Base-by-base conservation (phyloP, 106 monocot genomes). In the Narthecium ossifragum region DNA sequence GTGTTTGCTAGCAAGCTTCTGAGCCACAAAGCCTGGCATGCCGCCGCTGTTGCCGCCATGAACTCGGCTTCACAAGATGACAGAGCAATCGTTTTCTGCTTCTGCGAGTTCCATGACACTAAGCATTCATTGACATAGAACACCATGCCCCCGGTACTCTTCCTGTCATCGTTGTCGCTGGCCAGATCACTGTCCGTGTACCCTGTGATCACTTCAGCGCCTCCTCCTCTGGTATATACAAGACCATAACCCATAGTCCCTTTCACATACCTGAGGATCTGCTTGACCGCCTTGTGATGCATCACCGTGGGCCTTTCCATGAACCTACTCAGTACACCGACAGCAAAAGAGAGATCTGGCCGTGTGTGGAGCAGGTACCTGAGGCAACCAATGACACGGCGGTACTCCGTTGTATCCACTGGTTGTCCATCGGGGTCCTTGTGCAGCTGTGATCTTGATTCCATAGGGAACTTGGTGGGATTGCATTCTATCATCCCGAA, bases 241-340 rank as follows among this genome's bases (percentile, higher is more conserved):
- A 65, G 53, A 8, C 66, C 55, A 31, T 20, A 67, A 31, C 56
- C 3, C 2, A 53, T 31, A 47, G 30, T 38, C 3, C 70, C 70
- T 23, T 60, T 52, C 23, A 70, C 30, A 25, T 71, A 71, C 2
- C 31, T 18, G 0, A 71, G 63, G 4, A 63, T 63, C 17, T 63
- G 71, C 45, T 71, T 71, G 2, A 71, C 33, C 13, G 55, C 71
- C 53, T 46, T 30, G 17, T 55, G 63, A 63, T 71, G 60, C 52
- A 43, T 53, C 36, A 43, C 22, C 9, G 26, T 60, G 0, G 70
- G 61, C 14, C 18, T 37, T 38, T 70, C 30, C 60, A 62, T 62
- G 47, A 53, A 70, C 6, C 61, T 37, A 17, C 51, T 61, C 2
- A 39, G 52, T 26, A 61, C 2, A 2, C 52, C 53, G 51, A 70